A percentile compares a stretch with the other conserved stretches of the same genome.
Evolutionary conservation across 495 filamentous ascomycete genomes (phyloP).

Genomic region (Aspergillus taichungensis): DNA sequence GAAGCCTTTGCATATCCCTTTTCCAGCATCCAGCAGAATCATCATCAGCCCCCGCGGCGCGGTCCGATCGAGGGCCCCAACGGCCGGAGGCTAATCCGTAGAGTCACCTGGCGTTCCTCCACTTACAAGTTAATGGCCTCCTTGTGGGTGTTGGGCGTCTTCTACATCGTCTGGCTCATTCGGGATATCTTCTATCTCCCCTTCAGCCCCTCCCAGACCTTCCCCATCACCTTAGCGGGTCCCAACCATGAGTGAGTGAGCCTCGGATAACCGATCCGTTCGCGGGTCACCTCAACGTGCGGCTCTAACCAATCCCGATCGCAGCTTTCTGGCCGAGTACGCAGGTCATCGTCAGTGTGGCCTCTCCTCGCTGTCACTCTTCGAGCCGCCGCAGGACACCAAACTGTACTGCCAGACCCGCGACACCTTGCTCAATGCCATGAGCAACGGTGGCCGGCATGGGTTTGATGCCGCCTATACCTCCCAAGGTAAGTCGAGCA

Average conservation of each 20-base stretch:
- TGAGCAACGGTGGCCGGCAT: constrained; percentile 39
- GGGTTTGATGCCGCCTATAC: constrained; percentile 38
- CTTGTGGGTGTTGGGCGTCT: constrained; percentile 36
- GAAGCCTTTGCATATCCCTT: constrained; percentile 32
- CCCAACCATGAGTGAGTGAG: constrained; percentile 13
- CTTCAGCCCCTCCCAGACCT: constrained; percentile 18
- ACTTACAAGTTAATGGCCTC: constrained; percentile 42
- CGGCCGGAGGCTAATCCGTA: constrained; percentile 37
- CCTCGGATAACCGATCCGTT: neutral
- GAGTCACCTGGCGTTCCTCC: constrained; percentile 43
- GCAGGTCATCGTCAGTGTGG: constrained; percentile 37
- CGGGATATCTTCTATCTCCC: constrained; percentile 38
- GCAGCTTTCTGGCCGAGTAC: constrained; percentile 36
- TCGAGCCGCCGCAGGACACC: constrained; percentile 21
- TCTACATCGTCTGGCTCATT: constrained; percentile 42
- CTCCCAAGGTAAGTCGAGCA: constrained; percentile 22
- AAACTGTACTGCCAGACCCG: constrained; percentile 30
- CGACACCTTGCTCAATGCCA: constrained; percentile 30
- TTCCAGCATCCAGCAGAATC: constrained; percentile 16
- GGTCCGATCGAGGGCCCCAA: constrained; percentile 39
- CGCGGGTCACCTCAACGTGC: too few relatives aligned
- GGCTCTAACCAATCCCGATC: neutral
- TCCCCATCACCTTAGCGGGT: constrained; percentile 1
- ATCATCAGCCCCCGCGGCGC: constrained; percentile 18
- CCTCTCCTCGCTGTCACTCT: constrained; percentile 34